Percentiles rank a stretch among this genome's conserved stretches.
These are phyloP conservation scores for Diplocarpon mali DNA, from an alignment of 2,329 filamentous ascomycete species.

Conservation along the genomic window DNA sequence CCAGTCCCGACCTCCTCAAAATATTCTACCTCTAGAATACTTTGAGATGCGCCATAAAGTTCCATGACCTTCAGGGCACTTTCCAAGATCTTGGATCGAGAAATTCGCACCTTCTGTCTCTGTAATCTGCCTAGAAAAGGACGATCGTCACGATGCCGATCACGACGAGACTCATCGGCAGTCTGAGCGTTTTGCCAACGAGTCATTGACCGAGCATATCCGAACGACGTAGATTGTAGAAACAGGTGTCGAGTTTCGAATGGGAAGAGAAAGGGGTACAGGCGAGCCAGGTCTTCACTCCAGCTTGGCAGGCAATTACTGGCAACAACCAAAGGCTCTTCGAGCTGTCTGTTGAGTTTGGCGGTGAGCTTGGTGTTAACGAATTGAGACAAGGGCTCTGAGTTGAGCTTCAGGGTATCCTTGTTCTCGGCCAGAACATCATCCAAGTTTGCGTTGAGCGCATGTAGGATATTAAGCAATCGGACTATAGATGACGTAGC, in stretches of 20 bases:
- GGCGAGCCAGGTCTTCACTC: conserved; percentile 86
- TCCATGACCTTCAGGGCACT: conserved; percentile 99
- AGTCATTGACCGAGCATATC: conserved; percentile 93
- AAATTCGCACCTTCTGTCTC: conserved; percentile 96
- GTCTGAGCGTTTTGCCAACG: conserved; percentile 91
- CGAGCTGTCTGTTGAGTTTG: conserved; percentile 91
- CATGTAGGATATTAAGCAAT: conserved; percentile 80
- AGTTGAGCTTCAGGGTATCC: conserved; percentile 56
- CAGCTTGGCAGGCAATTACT: conserved; percentile 92
- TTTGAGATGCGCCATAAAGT: conserved; percentile 91
- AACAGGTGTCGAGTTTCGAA: conserved; percentile 97
- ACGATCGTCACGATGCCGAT: conserved; percentile 75
- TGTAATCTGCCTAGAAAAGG: conserved; percentile 87
- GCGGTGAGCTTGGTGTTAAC: conserved; percentile 98
- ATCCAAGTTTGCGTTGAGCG: conserved; percentile 85
- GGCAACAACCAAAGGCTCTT: conserved; percentile 92
- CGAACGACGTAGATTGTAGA: conserved; percentile 94
- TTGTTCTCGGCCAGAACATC: conserved; percentile 77
- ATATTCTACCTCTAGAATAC: conserved; percentile 93
- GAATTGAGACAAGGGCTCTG: conserved; percentile 83
- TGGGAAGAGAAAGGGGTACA: conserved; percentile 94
- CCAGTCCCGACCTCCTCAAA: conserved; percentile 98
- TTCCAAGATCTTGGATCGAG: conserved; percentile 85
- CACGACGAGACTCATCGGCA: conserved; percentile 67
- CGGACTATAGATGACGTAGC: conserved; percentile 80